These are phyloP conservation scores for Vigna unguiculata DNA, from an alignment of 306 rosid genomes.

Conservation along the genomic window DNA sequence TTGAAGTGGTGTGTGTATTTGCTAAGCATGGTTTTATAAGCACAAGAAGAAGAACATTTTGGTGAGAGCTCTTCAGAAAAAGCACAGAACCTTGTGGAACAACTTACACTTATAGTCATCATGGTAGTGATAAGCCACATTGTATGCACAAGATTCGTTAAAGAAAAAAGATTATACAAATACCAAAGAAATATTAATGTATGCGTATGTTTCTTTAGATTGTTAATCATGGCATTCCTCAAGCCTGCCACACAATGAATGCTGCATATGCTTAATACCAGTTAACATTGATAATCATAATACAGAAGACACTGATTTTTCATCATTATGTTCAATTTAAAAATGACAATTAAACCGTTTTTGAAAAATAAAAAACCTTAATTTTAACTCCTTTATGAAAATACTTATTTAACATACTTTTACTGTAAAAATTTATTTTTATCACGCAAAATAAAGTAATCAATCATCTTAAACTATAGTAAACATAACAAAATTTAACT, in stretches of 20 bases:
- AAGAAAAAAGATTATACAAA: too few species aligned
- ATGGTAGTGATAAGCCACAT: neutral
- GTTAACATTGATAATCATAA: neutral
- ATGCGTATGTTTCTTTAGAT: neutral
- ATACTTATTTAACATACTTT: too few species aligned
- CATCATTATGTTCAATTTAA: neutral
- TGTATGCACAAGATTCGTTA: neutral
- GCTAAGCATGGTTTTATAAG: neutral
- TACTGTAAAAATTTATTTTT: too few species aligned
- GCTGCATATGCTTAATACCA: neutral
- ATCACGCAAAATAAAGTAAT: too few species aligned
- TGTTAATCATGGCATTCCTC: neutral
- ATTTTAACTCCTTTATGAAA: too few species aligned
- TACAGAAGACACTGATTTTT: neutral
- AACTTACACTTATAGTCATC: neutral
- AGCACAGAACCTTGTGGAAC: neutral
- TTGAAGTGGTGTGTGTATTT: neutral
- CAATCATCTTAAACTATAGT: too few species aligned
- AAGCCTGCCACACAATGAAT: neutral
- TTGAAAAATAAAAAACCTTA: too few species aligned
- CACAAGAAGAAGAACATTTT: neutral
- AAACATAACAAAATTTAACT: too few species aligned
- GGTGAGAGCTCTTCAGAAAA: slow-evolving; percentile 5
- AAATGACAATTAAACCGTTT: neutral
- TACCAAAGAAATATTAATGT: too few species aligned